Percentiles rank a stretch among this genome's conserved stretches.
Conservation (phyloP, 1,284 basidiomycete genomes). For the Omphalotus olearius region DNA sequence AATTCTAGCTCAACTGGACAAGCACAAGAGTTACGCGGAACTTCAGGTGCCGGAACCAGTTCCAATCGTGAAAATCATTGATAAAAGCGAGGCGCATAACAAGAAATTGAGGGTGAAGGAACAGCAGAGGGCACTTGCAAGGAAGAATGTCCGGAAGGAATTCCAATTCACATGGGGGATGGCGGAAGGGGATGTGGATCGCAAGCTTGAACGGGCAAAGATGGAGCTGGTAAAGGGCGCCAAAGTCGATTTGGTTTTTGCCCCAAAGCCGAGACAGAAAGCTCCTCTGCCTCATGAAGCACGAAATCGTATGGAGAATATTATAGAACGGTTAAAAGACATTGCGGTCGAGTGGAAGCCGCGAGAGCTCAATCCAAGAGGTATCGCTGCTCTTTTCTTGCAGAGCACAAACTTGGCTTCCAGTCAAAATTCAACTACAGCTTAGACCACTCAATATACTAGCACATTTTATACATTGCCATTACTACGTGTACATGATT, state of each 20-base stretch:
- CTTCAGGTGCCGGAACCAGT: slow-evolving; percentile 41
- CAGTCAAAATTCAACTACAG: not conserved
- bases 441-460: not conserved
- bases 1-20: slow-evolving; percentile 38
- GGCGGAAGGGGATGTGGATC: slow-evolving; percentile 53
- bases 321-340: slow-evolving; percentile 37
- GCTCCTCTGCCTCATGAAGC: slow-evolving; percentile 31
- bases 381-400: slow-evolving; percentile 40
- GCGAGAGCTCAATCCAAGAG: slow-evolving; percentile 30
- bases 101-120: slow-evolving; percentile 32
- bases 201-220: slow-evolving; percentile 62
- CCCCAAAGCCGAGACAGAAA: slow-evolving; percentile 40
- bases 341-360: slow-evolving; percentile 50
- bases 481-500: not conserved
- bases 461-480: not conserved
- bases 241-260: slow-evolving; percentile 55
- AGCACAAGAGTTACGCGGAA: slow-evolving; percentile 42
- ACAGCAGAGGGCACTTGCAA: slow-evolving; percentile 27
- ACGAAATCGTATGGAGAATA: slow-evolving; percentile 36
- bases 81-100: slow-evolving; percentile 31
- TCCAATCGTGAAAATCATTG: slow-evolving; percentile 51
- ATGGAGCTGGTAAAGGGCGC: slow-evolving; percentile 57
- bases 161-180: slow-evolving; percentile 72
- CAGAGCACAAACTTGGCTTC: slow-evolving; percentile 24
- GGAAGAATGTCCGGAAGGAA: slow-evolving; percentile 54